A percentile compares a stretch with the other conserved stretches of the same genome.
phyloP scores from a whole-genome alignment of 202 grass and related monocot genomes.

The Bolboschoenoplectus hybrid region DNA sequence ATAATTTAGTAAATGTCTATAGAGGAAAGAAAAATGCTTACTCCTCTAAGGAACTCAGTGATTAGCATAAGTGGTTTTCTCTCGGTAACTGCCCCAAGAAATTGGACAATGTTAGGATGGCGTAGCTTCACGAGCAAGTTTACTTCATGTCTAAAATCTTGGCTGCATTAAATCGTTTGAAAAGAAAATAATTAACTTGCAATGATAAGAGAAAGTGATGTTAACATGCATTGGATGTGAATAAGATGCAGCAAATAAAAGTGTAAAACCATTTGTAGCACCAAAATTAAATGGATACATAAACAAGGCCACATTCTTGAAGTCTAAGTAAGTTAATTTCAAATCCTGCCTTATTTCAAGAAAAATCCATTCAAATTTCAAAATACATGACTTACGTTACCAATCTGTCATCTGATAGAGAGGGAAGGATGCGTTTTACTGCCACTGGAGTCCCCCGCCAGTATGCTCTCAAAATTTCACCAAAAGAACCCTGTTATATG shows the following conservation, averaged over 20 bases:
- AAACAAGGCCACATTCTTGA: neutral
- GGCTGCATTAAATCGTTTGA: constrained; percentile 57
- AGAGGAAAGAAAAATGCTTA: constrained; percentile 46
- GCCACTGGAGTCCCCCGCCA: constrained; percentile 99
- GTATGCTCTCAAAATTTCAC: constrained; percentile 99
- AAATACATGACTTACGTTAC: constrained; percentile 70
- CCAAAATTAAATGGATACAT: neutral
- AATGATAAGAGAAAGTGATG: neutral
- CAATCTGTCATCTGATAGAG: constrained; percentile 91
- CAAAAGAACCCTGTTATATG: constrained; percentile 83
- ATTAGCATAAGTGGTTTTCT: constrained; percentile 96
- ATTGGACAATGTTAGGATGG: constrained; percentile 99
- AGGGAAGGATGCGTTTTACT: constrained; percentile 99
- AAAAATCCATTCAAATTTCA: constrained; percentile 16
- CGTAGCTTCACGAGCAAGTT: constrained; percentile 96
- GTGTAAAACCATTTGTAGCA: neutral
- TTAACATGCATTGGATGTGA: neutral
- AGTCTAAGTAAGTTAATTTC: constrained; percentile 13
- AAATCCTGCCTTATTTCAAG: neutral
- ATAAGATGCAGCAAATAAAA: neutral
- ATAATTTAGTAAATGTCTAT: neutral
- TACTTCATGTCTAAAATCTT: constrained; percentile 99
- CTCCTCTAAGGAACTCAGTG: constrained; percentile 91
- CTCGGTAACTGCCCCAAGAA: constrained; percentile 98
- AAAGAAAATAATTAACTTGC: neutral